Evolutionary conservation across 2,329 filamentous ascomycete species (phyloP).

Genomic region (Aspergillus viridinutans): DNA sequence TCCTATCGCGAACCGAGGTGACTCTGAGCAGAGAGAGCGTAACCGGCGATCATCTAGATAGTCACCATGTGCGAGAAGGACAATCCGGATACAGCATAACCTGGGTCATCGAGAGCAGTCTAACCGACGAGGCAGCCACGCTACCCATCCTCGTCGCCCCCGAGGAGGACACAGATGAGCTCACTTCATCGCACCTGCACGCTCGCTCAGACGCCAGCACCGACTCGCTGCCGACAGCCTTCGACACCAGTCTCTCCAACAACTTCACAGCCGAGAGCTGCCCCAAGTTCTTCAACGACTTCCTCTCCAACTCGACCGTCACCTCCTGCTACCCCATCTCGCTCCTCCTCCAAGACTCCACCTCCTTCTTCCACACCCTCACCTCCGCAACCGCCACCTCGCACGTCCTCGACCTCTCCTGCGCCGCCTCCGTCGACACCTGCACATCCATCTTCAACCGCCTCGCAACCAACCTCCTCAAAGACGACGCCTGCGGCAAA

Average conservation of each 20-base stretch:
- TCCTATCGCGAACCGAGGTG: neutral
- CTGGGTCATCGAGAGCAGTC: neutral
- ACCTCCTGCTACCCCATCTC: conserved; percentile 77
- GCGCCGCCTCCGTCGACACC: conserved; percentile 59
- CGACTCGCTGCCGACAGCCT: conserved; percentile 55
- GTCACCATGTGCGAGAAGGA: conserved; percentile 4
- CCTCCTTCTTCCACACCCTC: conserved; percentile 74
- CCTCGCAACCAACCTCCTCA: conserved; percentile 63
- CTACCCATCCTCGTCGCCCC: conserved; percentile 1
- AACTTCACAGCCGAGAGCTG: conserved; percentile 56
- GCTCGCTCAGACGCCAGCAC: conserved; percentile 8
- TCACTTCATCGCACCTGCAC: neutral
- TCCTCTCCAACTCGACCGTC: conserved; percentile 65
- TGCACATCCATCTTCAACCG: conserved; percentile 64
- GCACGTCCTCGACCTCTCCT: conserved; percentile 73
- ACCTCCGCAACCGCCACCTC: conserved; percentile 69
- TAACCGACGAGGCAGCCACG: neutral
- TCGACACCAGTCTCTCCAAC: conserved; percentile 60
- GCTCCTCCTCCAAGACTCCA: conserved; percentile 77
- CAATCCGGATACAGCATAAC: neutral
- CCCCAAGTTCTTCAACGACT: conserved; percentile 57
- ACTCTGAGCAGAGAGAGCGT: conserved; percentile 15
- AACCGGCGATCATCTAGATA: conserved; percentile 12
- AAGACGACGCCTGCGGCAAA: conserved; percentile 60
- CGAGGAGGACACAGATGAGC: neutral